phyloP scores from a whole-genome alignment of 179 eudicot species.

The Silene noctiflora region DNA sequence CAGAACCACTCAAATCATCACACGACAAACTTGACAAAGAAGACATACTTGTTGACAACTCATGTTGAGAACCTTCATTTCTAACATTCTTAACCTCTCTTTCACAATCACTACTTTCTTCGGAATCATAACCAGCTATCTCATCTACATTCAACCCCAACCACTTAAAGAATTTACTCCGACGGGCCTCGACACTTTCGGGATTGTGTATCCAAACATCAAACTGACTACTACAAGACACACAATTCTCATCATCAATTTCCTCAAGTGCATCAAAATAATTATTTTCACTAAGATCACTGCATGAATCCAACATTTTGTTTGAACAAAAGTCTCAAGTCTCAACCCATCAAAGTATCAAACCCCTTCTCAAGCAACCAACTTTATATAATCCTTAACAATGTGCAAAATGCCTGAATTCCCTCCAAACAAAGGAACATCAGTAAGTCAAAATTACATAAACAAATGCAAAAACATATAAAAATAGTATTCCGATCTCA shows the following conservation, averaged over 20 bases:
- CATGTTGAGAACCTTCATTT: constrained; percentile 31
- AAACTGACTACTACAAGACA: constrained; percentile 32
- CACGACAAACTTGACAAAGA: constrained; percentile 38
- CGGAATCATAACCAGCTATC: constrained; percentile 22
- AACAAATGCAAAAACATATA: constrained; percentile 8
- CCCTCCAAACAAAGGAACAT: constrained; percentile 38
- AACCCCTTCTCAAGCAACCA: constrained; percentile 43
- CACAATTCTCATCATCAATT: constrained; percentile 31
- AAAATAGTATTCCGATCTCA: constrained; percentile 3
- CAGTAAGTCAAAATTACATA: constrained; percentile 19
- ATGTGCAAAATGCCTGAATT: constrained; percentile 52
- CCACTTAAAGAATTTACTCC: constrained; percentile 53
- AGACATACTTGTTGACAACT: constrained; percentile 42
- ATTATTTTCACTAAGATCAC: constrained; percentile 42
- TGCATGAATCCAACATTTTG: constrained; percentile 52
- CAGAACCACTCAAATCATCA: constrained; percentile 31
- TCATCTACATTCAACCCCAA: constrained; percentile 40
- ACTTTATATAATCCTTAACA: constrained; percentile 38
- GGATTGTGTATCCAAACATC: constrained; percentile 58
- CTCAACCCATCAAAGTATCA: constrained; percentile 68
- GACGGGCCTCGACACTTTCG: constrained; percentile 60
- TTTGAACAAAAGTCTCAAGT: constrained; percentile 27
- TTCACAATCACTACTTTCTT: constrained; percentile 23
- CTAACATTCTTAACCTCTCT: constrained; percentile 32
- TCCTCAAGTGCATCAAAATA: constrained; percentile 68